Evolutionary conservation across 805 yeast species (phyloP).

Genomic region (Tetrapisispora taiwanensis): DNA sequence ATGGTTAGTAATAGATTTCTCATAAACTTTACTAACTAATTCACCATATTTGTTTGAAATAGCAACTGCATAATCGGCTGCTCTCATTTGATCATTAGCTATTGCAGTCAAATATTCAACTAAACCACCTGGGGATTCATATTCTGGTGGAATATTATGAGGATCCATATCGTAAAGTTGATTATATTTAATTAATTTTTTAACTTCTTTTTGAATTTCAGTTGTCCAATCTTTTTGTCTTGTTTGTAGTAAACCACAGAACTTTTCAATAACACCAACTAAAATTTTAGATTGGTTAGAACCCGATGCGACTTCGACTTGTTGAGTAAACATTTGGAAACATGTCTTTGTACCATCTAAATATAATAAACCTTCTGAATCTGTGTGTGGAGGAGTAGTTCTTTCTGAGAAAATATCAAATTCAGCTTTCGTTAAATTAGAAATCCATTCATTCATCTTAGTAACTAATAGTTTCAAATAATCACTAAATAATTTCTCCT

Average conservation of each 20-base stretch:
- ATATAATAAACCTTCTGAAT: conserved; percentile 53
- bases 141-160: conserved; percentile 30
- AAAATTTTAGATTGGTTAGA: conserved; percentile 73
- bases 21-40: conserved; percentile 56
- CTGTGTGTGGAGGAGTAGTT: conserved; percentile 61
- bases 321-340: conserved; percentile 78
- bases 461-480: conserved; percentile 59
- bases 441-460: conserved; percentile 81
- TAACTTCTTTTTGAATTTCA: conserved; percentile 45
- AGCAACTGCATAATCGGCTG: conserved; percentile 60
- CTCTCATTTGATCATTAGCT: conserved; percentile 73
- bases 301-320: conserved; percentile 78
- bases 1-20: conserved; percentile 45
- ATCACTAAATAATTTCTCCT: conserved; percentile 64
- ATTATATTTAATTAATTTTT: conserved; percentile 28
- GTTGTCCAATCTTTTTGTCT: conserved; percentile 56
- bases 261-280: conserved; percentile 66
- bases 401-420: conserved; percentile 53
- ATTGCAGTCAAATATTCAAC: conserved; percentile 73
- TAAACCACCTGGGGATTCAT: conserved; percentile 58
- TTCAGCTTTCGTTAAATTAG: conserved; percentile 57
- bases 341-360: conserved; percentile 72
- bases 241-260: conserved; percentile 47
- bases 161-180: conserved; percentile 25
- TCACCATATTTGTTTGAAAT: conserved; percentile 54